Evolutionary conservation across 148 eudicot species (phyloP).

Genomic region (Heliosperma pusillum): DNA sequence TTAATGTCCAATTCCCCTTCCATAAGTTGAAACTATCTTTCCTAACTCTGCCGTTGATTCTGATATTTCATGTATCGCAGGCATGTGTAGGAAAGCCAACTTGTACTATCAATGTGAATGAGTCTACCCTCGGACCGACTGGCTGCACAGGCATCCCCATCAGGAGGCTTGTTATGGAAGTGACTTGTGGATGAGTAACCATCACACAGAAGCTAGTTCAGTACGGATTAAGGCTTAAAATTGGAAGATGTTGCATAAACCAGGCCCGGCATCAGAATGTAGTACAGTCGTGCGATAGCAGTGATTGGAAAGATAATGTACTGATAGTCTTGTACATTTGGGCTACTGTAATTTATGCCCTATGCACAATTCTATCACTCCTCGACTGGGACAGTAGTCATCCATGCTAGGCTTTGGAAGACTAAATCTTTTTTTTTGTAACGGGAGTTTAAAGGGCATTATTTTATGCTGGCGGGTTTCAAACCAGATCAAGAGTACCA

Average conservation of each 20-base stretch:
- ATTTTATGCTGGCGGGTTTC: no score
- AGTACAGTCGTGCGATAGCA: not conserved
- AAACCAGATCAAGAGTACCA: no score
- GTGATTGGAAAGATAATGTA: no score
- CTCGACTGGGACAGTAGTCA: not conserved
- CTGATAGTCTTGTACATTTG: not conserved
- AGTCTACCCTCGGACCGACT: constrained; percentile 22
- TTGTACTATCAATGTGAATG: constrained; percentile 30
- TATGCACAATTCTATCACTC: not conserved
- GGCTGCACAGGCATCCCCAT: constrained; percentile 10
- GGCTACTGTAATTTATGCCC: not conserved
- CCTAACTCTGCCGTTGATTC: not conserved
- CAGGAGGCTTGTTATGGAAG: constrained; percentile 33
- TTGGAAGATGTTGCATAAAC: not conserved
- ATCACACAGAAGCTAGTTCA: not conserved
- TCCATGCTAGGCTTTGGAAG: not conserved
- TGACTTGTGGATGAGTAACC: constrained; percentile 18
- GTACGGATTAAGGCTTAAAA: not conserved
- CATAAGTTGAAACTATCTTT: not conserved
- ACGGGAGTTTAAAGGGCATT: no score
- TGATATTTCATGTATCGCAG: constrained; percentile 4
- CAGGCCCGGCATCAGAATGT: not conserved
- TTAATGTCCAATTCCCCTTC: no score
- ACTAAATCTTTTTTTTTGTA: no score
- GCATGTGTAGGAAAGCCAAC: constrained; percentile 25